These are phyloP conservation scores for Fraxinus pennsylvanica DNA, from an alignment of 257 asterid genomes.

Conservation along the genomic window DNA sequence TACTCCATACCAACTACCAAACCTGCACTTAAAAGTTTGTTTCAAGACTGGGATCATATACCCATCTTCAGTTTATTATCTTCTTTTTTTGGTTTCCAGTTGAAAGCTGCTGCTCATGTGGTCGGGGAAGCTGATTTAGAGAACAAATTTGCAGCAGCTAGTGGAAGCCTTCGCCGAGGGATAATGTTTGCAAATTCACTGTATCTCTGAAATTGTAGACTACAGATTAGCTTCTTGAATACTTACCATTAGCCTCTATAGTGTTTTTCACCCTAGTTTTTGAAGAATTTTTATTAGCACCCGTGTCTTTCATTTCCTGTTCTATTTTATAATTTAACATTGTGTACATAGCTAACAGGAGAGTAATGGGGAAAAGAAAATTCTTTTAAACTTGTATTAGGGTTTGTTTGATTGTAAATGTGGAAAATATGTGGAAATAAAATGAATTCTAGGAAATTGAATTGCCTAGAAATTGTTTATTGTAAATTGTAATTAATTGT, in stretches of 20 bases:
- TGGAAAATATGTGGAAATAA: no score
- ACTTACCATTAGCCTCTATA: background rate
- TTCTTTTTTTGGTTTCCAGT: conserved; percentile 36
- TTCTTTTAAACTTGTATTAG: no score
- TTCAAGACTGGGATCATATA: background rate
- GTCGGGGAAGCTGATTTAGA: conserved; percentile 87
- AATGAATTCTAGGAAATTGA: no score
- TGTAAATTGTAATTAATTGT: no score
- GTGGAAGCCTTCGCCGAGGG: conserved; percentile 92
- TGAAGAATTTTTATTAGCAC: background rate
- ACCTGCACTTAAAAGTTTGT: no score
- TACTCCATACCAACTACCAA: no score
- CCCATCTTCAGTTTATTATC: background rate
- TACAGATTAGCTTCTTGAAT: background rate
- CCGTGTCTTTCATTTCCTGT: background rate
- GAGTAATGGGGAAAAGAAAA: no score
- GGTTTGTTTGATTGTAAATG: no score
- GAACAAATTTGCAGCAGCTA: conserved; percentile 77
- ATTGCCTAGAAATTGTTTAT: no score
- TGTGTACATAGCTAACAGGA: background rate
- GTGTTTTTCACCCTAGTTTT: background rate
- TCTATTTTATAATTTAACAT: background rate
- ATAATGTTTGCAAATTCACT: conserved; percentile 96
- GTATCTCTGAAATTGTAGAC: conserved; percentile 55
- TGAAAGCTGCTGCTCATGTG: conserved; percentile 89